Percentiles rank a stretch among this genome's conserved stretches.
Conservation (phyloP, 176 grass and related monocot genomes). For the Tillandsia leiboldiana region DNA sequence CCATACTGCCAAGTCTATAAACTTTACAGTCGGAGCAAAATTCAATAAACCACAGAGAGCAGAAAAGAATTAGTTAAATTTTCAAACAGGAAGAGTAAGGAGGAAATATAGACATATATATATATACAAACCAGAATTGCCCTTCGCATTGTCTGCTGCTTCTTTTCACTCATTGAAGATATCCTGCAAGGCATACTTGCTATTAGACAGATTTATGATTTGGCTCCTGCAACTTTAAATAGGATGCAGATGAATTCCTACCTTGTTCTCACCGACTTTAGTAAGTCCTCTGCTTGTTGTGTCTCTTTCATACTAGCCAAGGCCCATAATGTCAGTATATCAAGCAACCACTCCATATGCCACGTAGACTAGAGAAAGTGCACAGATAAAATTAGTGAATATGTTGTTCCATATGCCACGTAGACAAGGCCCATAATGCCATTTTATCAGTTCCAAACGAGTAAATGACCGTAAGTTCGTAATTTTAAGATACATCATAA, state of each 20-base stretch:
- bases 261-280: conserved; percentile 54
- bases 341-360: conserved; percentile 67
- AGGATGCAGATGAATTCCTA: conserved; percentile 9
- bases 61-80: neutral
- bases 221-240: conserved; percentile 7
- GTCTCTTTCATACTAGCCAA: conserved; percentile 37
- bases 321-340: conserved; percentile 57
- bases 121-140: conserved; percentile 32
- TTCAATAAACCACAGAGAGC: neutral
- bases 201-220: neutral
- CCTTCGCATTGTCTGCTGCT: conserved; percentile 37
- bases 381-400: neutral
- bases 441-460: neutral
- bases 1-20: neutral
- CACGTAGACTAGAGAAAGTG: conserved; percentile 36
- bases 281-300: conserved; percentile 35
- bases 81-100: neutral
- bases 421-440: no score
- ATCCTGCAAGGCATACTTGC: conserved; percentile 26
- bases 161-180: conserved; percentile 29
- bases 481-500: neutral
- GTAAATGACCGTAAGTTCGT: neutral
- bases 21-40: conserved; percentile 1
- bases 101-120: neutral
- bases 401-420: no score